Evolutionary conservation across 2,329 filamentous ascomycete species (phyloP).

Genomic region (Pezicula radicicola): DNA sequence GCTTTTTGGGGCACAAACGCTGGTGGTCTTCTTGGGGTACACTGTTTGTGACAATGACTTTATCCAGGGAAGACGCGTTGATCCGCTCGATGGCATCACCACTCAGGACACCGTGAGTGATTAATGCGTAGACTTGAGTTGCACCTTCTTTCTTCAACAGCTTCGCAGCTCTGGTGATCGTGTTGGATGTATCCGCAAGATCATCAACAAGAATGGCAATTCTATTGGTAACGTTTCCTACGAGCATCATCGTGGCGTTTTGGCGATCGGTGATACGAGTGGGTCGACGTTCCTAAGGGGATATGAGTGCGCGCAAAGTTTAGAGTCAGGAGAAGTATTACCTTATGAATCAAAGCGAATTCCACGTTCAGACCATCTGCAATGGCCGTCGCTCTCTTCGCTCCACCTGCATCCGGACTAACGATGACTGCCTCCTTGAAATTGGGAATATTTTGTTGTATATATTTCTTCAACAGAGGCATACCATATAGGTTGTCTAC

Average conservation of each 20-base stretch:
- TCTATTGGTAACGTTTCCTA: constrained; percentile 78
- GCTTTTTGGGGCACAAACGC: constrained; percentile 68
- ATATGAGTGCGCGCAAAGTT: constrained; percentile 29
- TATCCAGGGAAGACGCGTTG: constrained; percentile 89
- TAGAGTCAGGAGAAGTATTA: constrained; percentile 38
- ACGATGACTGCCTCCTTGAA: constrained; percentile 88
- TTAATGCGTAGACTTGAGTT: constrained; percentile 83
- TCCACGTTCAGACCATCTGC: constrained; percentile 91
- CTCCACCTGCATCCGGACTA: constrained; percentile 92
- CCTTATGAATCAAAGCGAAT: constrained; percentile 98
- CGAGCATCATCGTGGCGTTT: constrained; percentile 93
- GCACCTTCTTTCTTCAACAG: constrained; percentile 95
- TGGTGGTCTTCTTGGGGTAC: constrained; percentile 85
- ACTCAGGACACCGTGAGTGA: constrained; percentile 93
- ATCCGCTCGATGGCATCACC: constrained; percentile 93
- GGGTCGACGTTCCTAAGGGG: constrained; percentile 74
- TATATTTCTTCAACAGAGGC: constrained; percentile 67
- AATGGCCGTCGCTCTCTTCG: constrained; percentile 93
- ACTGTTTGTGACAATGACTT: constrained; percentile 92
- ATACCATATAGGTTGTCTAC: constrained; percentile 96
- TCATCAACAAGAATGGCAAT: constrained; percentile 92
- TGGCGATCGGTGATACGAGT: constrained; percentile 85
- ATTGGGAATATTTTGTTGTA: constrained; percentile 73
- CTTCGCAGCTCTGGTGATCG: constrained; percentile 93
- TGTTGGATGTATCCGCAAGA: constrained; percentile 93